These are phyloP conservation scores for Blastomyces gilchristii DNA, from an alignment of 2,329 filamentous ascomycete genomes.

Conservation along the genomic window DNA sequence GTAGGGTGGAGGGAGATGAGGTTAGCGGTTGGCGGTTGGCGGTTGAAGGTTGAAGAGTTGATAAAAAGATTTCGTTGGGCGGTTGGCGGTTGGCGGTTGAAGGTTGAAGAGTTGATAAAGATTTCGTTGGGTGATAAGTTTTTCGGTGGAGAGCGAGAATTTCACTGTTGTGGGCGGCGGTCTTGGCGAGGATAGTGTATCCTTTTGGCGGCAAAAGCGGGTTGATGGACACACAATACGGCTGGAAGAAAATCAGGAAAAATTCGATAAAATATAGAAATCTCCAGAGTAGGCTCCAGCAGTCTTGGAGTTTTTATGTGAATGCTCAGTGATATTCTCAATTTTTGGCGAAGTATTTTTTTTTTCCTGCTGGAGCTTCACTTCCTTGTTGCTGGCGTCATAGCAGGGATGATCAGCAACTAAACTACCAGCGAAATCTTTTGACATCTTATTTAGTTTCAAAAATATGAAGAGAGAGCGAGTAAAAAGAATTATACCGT, in stretches of 20 bases:
- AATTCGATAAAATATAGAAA: neutral
- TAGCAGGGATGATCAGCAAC: slow-evolving; percentile 1
- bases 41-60: too few species aligned
- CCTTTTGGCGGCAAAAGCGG: neutral
- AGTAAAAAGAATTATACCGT: neutral
- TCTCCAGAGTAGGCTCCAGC: neutral
- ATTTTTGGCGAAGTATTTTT: neutral
- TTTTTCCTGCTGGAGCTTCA: neutral
- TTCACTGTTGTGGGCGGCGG: slow-evolving; percentile 12
- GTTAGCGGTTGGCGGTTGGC: neutral
- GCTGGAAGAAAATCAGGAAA: neutral
- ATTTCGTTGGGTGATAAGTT: slow-evolving; percentile 1
- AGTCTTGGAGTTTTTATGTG: neutral
- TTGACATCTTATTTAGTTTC: neutral
- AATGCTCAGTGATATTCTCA: neutral
- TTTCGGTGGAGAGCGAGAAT: slow-evolving; percentile 9
- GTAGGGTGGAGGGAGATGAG: neutral
- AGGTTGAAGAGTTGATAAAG: neutral
- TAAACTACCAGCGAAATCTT: neutral
- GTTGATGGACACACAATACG: neutral
- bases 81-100: neutral
- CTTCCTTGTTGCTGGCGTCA: neutral
- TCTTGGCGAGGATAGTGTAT: slow-evolving; percentile 11
- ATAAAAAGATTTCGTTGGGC: neutral
- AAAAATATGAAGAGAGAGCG: neutral